Evolutionary conservation across 495 filamentous ascomycete genomes (phyloP).

Genomic region (Xylaria acuta): DNA sequence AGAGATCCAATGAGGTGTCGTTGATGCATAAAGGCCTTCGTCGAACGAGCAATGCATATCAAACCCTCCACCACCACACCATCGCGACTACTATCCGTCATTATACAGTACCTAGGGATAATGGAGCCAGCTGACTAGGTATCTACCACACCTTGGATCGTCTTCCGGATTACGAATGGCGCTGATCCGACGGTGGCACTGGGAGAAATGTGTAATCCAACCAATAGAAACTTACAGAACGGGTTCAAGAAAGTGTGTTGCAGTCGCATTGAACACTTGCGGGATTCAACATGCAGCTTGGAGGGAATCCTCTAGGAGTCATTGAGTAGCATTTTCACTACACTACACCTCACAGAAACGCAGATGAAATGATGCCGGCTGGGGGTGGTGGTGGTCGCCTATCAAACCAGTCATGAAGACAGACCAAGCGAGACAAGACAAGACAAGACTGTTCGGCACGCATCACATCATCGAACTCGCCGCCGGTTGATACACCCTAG

Average conservation of each 20-base stretch:
- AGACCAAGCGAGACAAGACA: background rate
- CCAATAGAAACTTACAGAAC: background rate
- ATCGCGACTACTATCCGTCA: background rate
- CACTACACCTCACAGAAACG: slow-evolving; percentile 5
- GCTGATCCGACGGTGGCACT: slow-evolving; percentile 7
- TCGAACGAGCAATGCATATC: slow-evolving; percentile 13
- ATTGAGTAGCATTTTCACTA: background rate
- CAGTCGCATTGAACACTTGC: background rate
- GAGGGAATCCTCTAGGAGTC: background rate
- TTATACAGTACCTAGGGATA: background rate
- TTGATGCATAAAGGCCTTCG: background rate
- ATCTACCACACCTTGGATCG: slow-evolving; percentile 1
- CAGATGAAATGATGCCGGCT: slow-evolving; percentile 13
- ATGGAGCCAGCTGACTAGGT: slow-evolving; percentile 6
- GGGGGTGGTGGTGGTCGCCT: background rate
- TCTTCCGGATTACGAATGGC: slow-evolving; percentile 10
- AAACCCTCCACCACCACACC: slow-evolving; percentile 8
- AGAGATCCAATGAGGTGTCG: slow-evolving; percentile 9
- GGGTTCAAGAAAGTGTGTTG: background rate
- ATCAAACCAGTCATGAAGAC: background rate
- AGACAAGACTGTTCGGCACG: background rate
- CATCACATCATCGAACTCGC: background rate
- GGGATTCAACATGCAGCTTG: slow-evolving; percentile 18
- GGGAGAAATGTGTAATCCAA: background rate
- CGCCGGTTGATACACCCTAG: background rate